Conservation (phyloP, 345 rosid species). For the Gossypium sturtianum region DNA sequence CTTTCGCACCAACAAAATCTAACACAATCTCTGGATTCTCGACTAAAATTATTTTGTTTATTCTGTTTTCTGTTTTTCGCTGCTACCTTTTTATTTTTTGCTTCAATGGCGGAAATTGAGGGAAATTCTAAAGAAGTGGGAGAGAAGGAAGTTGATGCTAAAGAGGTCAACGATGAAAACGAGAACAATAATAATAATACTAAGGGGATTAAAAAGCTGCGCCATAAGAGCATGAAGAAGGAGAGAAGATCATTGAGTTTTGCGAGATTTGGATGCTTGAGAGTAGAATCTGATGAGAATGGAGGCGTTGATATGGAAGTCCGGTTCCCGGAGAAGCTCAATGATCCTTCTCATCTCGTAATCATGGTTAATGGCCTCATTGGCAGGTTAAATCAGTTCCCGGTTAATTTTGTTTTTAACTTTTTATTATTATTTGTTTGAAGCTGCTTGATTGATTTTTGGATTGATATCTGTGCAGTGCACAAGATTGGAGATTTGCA, state of each 20-base stretch:
- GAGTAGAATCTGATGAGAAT: constrained; percentile 30
- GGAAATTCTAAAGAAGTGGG: background rate
- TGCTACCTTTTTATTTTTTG: background rate
- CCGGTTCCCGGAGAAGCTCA: constrained; percentile 34
- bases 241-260: constrained; percentile 21
- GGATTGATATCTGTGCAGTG: constrained; percentile 28
- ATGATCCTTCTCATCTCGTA: constrained; percentile 59
- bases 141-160: background rate
- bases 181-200: background rate
- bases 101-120: constrained; percentile 10
- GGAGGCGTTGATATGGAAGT: constrained; percentile 49
- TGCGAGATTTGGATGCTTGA: constrained; percentile 50
- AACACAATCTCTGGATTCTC: background rate
- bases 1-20: background rate
- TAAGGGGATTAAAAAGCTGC: background rate
- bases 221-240: background rate
- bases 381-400: constrained; percentile 48
- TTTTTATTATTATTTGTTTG: background rate
- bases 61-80: background rate
- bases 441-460: background rate
- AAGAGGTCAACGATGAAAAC: background rate
- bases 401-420: background rate
- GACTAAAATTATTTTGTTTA: background rate
- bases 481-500: constrained; percentile 68
- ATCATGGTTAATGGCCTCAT: constrained; percentile 81